Percentiles rank a stretch among this genome's conserved stretches.
These are phyloP conservation scores for Solanum arcanum DNA, from an alignment of 257 asterid genomes.

Conservation along the genomic window DNA sequence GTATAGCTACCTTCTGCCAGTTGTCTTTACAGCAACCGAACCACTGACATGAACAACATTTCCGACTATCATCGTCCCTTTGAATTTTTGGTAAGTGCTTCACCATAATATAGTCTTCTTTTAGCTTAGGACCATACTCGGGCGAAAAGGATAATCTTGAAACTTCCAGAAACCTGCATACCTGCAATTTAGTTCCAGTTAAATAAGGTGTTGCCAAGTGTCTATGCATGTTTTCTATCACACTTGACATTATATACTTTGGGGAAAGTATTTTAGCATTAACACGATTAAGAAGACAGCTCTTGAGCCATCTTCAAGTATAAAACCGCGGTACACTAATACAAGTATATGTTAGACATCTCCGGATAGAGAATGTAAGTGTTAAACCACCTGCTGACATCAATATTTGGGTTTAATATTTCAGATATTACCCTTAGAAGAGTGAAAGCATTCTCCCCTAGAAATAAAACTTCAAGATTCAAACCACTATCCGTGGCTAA, in stretches of 20 bases:
- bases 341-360: not conserved
- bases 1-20: conserved; percentile 79
- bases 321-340: not conserved
- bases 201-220: not conserved
- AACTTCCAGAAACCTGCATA: conserved; percentile 85
- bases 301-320: not conserved
- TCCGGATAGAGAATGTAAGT: not conserved
- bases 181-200: conserved; percentile 29
- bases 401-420: not conserved
- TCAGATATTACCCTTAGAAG: not conserved
- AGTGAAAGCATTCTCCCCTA: not conserved
- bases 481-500: not conserved
- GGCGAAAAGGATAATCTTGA: conserved; percentile 83
- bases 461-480: not conserved
- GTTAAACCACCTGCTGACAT: not conserved
- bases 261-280: not conserved
- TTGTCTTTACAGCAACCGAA: conserved; percentile 79
- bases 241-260: not conserved
- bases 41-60: conserved; percentile 64
- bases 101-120: conserved; percentile 86
- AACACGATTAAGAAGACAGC: not conserved
- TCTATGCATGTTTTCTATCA: not conserved
- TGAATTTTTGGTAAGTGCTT: conserved; percentile 59
- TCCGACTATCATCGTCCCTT: conserved; percentile 22
- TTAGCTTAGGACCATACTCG: conserved; percentile 90